Conservation (phyloP, 108 stramenopile species). For the Nitzschia sp. region DNA sequence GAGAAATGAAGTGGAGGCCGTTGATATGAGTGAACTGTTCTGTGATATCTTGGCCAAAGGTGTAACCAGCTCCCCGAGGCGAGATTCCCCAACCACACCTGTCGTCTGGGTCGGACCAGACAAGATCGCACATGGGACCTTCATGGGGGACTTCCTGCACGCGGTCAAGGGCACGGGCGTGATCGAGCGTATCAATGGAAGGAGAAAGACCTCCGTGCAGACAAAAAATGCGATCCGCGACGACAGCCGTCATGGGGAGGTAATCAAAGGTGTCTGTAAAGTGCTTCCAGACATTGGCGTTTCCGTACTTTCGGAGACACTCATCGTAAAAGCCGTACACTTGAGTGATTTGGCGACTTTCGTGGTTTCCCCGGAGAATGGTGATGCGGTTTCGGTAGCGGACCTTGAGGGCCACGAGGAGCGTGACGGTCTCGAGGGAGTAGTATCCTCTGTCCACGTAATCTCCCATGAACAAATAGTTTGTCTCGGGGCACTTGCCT, state of each 20-base stretch:
- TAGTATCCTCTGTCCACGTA: slow-evolving; percentile 93
- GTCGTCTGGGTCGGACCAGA: slow-evolving; percentile 98
- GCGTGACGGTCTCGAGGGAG: slow-evolving; percentile 89
- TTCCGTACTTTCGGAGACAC: slow-evolving; percentile 66
- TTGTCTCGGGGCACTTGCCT: slow-evolving; percentile 79
- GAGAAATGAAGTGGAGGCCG: slow-evolving; percentile 83
- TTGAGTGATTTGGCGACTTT: slow-evolving; percentile 91
- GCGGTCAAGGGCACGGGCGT: slow-evolving; percentile 83
- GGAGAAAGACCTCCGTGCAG: slow-evolving; percentile 91
- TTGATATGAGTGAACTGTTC: slow-evolving; percentile 93
- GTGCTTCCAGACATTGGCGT: slow-evolving; percentile 80
- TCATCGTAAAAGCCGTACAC: slow-evolving; percentile 92
- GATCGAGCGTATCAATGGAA: slow-evolving; percentile 82
- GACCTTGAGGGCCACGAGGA: slow-evolving; percentile 88
- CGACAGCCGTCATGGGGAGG: slow-evolving; percentile 78
- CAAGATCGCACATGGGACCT: slow-evolving; percentile 91
- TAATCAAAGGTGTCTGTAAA: slow-evolving; percentile 89
- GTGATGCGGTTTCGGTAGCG: slow-evolving; percentile 87
- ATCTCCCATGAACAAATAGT: slow-evolving; percentile 92
- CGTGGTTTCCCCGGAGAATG: slow-evolving; percentile 91
- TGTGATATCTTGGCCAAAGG: slow-evolving; percentile 94
- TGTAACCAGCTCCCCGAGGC: slow-evolving; percentile 97
- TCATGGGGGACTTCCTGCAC: slow-evolving; percentile 90
- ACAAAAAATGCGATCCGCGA: slow-evolving; percentile 85
- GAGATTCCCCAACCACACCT: slow-evolving; percentile 95